phyloP scores from a whole-genome alignment of 805 yeast species.

The Zygoascus tannicola region DNA sequence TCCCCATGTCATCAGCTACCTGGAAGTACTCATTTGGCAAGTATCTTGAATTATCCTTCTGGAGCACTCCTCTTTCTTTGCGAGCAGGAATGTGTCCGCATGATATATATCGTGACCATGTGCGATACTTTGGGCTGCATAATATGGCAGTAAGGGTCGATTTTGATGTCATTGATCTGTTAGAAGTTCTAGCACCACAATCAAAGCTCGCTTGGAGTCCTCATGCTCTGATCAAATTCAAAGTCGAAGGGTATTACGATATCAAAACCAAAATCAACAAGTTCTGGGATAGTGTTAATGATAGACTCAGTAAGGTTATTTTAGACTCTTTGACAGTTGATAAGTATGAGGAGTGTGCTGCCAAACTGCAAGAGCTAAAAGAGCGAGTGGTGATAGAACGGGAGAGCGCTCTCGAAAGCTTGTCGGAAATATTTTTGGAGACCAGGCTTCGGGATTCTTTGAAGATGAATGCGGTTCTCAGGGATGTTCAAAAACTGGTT shows the following conservation, averaged over 20 bases:
- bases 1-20: constrained; percentile 75
- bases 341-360: constrained; percentile 58
- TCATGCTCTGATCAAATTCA: constrained; percentile 55
- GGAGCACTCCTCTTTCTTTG: constrained; percentile 49
- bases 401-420: constrained; percentile 33
- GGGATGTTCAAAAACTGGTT: constrained; percentile 70
- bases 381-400: constrained; percentile 44
- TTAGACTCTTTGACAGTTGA: constrained; percentile 65
- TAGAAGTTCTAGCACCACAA: constrained; percentile 72
- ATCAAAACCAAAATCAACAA: constrained; percentile 43
- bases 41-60: constrained; percentile 75
- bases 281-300: constrained; percentile 66
- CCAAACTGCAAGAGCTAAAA: constrained; percentile 50
- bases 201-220: constrained; percentile 65
- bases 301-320: constrained; percentile 68
- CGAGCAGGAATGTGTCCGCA: constrained; percentile 67
- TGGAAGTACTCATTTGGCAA: constrained; percentile 93
- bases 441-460: constrained; percentile 59
- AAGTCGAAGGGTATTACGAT: constrained; percentile 49
- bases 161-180: constrained; percentile 61
- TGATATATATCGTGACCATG: constrained; percentile 72
- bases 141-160: constrained; percentile 73
- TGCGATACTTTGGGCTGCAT: constrained; percentile 74
- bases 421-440: constrained; percentile 43
- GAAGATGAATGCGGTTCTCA: constrained; percentile 56